Base-by-base conservation (phyloP, 164 flowering plant genomes). In the Aristolochia californica region DNA sequence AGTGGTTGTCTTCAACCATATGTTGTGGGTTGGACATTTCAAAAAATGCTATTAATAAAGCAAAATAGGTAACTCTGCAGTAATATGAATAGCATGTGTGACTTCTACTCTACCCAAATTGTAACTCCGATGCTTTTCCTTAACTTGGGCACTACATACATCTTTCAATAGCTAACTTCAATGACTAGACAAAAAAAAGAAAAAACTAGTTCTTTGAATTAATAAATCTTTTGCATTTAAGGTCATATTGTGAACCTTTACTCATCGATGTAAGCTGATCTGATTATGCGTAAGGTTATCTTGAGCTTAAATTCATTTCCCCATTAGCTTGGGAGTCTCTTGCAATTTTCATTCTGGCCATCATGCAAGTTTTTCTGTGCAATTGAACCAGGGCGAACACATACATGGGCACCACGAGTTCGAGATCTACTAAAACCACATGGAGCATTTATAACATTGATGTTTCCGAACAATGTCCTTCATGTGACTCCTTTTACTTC, bases 391-490 rank as follows among this genome's bases (percentile, higher is more conserved):
- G 58, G 50, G 34, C 57, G 75, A 83, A 77, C 90, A 70, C 45
- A 74, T 51, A 69, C 71, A 53, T 90, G 97, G 97, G 97, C 83
- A 61, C 60, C 47, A 12, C 66, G 60, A 62, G 68, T 83, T 21
- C 34, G 26, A 4, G 75, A 82, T 49, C 63, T 84, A 13, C 62
- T 90, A 53, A 87, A 84, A 70, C 87, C 90, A 45, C 84, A 77
- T 72, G 97, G 97, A 62, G 93, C 83, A 71, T 84, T 90, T 56
- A 75, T 90, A 61, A 90, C 95, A n/a, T 65, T 90, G 38, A 90
- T 87, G 77, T 84, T 77, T 76, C 95, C 95, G 59, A 93, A 87
- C 54, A 50, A 17, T 12, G 48, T 44, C 56, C 14, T 34, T 34
- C 40, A 9, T 34, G 4, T 34, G 40, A 34, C 40, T 34, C 30